These are phyloP conservation scores for Kandelia obovata DNA, from an alignment of 345 rosid species.

Conservation along the genomic window DNA sequence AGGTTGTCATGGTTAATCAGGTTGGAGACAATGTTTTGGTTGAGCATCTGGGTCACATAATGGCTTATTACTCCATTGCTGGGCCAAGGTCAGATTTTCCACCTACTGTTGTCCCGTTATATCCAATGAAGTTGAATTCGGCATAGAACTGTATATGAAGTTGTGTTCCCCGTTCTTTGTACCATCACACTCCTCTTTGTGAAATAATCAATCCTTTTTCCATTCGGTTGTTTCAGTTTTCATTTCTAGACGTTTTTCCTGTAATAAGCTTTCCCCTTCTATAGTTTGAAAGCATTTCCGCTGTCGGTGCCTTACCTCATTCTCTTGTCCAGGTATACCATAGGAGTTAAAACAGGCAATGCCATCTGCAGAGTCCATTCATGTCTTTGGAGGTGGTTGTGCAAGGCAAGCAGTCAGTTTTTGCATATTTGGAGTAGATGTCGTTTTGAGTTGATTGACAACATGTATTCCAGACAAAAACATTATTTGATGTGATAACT, in stretches of 20 bases:
- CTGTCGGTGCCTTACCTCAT: slow-evolving; percentile 7
- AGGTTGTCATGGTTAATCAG: slow-evolving; percentile 22
- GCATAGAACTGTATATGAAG: slow-evolving; percentile 38
- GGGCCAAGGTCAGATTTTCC: slow-evolving; percentile 92
- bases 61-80: slow-evolving; percentile 89
- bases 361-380: too few relatives aligned
- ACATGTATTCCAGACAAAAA: too few relatives aligned
- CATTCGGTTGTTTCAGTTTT: slow-evolving; percentile 20
- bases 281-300: slow-evolving; percentile 26
- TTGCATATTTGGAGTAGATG: too few relatives aligned
- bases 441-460: too few relatives aligned
- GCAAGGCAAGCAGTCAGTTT: too few relatives aligned
- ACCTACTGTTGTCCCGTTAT: slow-evolving; percentile 49
- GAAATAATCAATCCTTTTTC: slow-evolving; percentile 17
- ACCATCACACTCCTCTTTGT: slow-evolving; percentile 17
- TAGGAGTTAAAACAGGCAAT: neutral
- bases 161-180: slow-evolving; percentile 6
- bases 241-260: slow-evolving; percentile 15
- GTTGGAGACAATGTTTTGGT: slow-evolving; percentile 26
- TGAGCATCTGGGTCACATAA: slow-evolving; percentile 83
- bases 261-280: slow-evolving; percentile 33
- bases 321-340: slow-evolving; percentile 3
- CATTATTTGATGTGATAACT: too few relatives aligned
- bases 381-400: too few relatives aligned
- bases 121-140: slow-evolving; percentile 20